phyloP scores from a whole-genome alignment of 352 stramenopile species.

The Pythium rhizo-oryzae region DNA sequence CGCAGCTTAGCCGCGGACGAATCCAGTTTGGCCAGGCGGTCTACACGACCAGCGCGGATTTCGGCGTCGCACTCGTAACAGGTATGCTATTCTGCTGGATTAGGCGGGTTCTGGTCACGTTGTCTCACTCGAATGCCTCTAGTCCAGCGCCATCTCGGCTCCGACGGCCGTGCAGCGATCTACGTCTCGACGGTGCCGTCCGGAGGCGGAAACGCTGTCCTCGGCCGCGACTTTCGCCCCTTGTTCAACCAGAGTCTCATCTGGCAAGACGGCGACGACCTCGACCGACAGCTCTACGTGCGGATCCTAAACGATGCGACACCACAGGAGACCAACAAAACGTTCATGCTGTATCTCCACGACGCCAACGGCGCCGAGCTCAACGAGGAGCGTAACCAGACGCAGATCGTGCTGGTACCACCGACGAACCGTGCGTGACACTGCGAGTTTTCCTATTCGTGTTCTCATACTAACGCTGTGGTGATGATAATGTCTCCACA shows the following conservation, averaged over 20 bases:
- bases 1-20: constrained; percentile 35
- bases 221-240: constrained; percentile 52
- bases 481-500: constrained; percentile 15
- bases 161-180: constrained; percentile 59
- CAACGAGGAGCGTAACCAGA: constrained; percentile 50
- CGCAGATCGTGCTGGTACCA: constrained; percentile 47
- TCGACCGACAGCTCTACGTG: constrained; percentile 70
- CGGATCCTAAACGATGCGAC: constrained; percentile 59
- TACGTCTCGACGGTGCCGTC: constrained; percentile 54
- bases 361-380: constrained; percentile 57
- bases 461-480: neutral
- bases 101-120: neutral
- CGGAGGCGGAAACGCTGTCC: constrained; percentile 47
- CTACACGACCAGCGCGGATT: constrained; percentile 64
- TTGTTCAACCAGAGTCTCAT: constrained; percentile 74
- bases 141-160: constrained; percentile 70
- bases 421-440: constrained; percentile 51
- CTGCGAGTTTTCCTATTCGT: too few relatives aligned
- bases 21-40: constrained; percentile 63
- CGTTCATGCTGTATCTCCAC: constrained; percentile 60
- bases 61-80: constrained; percentile 64
- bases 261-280: constrained; percentile 73
- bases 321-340: constrained; percentile 53
- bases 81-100: too few relatives aligned
- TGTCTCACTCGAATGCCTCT: neutral